phyloP scores from a whole-genome alignment of 352 stramenopile species.

The Phytopythium boreale region DNA sequence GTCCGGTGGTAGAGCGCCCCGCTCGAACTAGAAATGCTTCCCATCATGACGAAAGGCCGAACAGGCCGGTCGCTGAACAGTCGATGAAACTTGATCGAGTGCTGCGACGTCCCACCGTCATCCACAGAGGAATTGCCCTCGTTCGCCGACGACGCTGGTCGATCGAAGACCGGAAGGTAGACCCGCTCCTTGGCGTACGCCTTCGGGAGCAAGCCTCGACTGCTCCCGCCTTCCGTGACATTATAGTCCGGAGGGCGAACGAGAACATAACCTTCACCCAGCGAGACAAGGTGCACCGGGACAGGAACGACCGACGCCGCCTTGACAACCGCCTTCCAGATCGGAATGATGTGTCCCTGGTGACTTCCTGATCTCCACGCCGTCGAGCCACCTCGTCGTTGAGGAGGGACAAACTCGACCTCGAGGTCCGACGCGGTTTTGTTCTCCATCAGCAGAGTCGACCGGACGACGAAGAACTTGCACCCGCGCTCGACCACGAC shows the following conservation, averaged over 20 bases:
- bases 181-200: constrained; percentile 77
- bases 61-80: constrained; percentile 74
- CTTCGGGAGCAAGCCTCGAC: constrained; percentile 31
- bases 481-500: constrained; percentile 82
- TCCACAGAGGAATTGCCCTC: constrained; percentile 30
- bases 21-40: constrained; percentile 50
- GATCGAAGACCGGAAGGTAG: constrained; percentile 66
- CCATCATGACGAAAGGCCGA: constrained; percentile 78
- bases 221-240: constrained; percentile 17
- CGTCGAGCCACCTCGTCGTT: constrained; percentile 35
- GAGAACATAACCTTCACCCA: constrained; percentile 69
- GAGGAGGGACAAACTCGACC: constrained; percentile 74
- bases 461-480: constrained; percentile 86
- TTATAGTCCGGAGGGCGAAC: constrained; percentile 67
- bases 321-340: constrained; percentile 68
- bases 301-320: constrained; percentile 60
- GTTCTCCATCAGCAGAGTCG: constrained; percentile 78
- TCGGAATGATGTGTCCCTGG: constrained; percentile 41
- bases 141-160: constrained; percentile 24
- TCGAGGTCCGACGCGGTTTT: constrained; percentile 82
- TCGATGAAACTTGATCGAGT: constrained; percentile 76
- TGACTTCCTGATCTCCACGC: constrained; percentile 25
- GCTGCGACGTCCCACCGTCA: constrained; percentile 28
- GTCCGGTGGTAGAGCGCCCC: constrained; percentile 68
- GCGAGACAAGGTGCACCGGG: constrained; percentile 69